Conservation (phyloP, 306 rosid species). For the Hippophae tibetana region DNA sequence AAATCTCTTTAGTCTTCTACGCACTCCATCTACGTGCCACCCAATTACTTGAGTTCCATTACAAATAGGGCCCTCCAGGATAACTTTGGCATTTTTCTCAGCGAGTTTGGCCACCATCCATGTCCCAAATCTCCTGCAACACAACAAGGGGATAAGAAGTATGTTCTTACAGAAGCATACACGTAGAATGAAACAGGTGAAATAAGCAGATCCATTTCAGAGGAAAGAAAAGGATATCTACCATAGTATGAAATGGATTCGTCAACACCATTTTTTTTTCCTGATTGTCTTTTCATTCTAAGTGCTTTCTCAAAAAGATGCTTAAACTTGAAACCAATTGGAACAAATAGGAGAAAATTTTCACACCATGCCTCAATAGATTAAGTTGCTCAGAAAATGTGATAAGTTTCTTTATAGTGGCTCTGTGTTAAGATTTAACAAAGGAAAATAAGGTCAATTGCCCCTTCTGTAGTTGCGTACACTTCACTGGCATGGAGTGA, state of each 20-base stretch:
- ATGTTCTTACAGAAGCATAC: conserved; percentile 11
- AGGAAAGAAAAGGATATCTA: background rate
- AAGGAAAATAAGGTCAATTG: no score
- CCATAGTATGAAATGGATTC: background rate
- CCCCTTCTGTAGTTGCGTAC: no score
- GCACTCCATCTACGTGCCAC: conserved; percentile 58
- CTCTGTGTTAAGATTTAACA: no score
- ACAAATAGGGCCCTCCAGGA: conserved; percentile 71
- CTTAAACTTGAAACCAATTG: no score
- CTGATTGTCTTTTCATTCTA: no score
- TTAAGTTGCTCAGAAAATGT: no score
- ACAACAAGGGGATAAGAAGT: conserved; percentile 11
- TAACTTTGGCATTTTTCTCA: conserved; percentile 25
- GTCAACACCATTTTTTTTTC: no score
- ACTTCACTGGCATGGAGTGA: no score
- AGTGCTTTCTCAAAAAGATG: no score
- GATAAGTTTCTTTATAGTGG: no score
- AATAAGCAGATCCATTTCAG: background rate
- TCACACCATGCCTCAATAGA: no score
- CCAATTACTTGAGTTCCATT: conserved; percentile 74
- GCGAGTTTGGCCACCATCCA: conserved; percentile 63
- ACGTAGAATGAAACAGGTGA: background rate
- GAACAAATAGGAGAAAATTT: no score
- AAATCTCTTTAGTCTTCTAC: conserved; percentile 42
- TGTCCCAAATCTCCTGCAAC: conserved; percentile 73